Evolutionary conservation across 2,329 filamentous ascomycete species (phyloP).

Genomic region (Exutisphaerella laricina): DNA sequence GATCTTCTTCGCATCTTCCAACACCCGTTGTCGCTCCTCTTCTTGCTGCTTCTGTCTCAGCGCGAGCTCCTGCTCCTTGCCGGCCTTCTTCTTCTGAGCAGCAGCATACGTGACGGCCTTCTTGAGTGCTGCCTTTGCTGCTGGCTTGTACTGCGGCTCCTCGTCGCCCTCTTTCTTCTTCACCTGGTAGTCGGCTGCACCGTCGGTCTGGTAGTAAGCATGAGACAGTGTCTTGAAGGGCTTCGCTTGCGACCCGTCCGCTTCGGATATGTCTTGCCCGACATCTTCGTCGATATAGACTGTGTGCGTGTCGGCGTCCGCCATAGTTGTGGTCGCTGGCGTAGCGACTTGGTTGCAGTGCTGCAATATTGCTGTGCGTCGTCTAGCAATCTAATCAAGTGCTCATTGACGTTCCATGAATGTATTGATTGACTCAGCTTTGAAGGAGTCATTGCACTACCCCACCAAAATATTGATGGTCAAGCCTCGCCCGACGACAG

Average conservation of each 20-base stretch:
- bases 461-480: too few relatives aligned
- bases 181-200: slow-evolving; percentile 59
- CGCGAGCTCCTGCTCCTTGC: slow-evolving; percentile 67
- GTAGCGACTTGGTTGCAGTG: too few relatives aligned
- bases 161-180: slow-evolving; percentile 63
- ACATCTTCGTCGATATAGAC: slow-evolving; percentile 77
- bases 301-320: slow-evolving; percentile 33
- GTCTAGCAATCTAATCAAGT: too few relatives aligned
- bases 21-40: slow-evolving; percentile 61
- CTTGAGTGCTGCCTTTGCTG: slow-evolving; percentile 77
- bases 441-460: too few relatives aligned
- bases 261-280: slow-evolving; percentile 58
- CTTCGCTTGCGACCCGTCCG: slow-evolving; percentile 62
- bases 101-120: slow-evolving; percentile 73
- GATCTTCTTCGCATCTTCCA: slow-evolving; percentile 80
- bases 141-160: slow-evolving; percentile 69
- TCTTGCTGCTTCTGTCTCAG: slow-evolving; percentile 68
- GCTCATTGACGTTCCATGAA: too few relatives aligned
- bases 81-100: slow-evolving; percentile 75
- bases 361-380: too few relatives aligned
- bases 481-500: too few relatives aligned
- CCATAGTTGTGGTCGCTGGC: slow-evolving; percentile 26
- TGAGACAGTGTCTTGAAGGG: slow-evolving; percentile 78
- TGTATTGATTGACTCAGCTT: too few relatives aligned
- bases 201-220: slow-evolving; percentile 67